A percentile compares a stretch with the other conserved stretches of the same genome.
phyloP scores from a whole-genome alignment of 441 rosid species.

The Brassica hybrid region DNA sequence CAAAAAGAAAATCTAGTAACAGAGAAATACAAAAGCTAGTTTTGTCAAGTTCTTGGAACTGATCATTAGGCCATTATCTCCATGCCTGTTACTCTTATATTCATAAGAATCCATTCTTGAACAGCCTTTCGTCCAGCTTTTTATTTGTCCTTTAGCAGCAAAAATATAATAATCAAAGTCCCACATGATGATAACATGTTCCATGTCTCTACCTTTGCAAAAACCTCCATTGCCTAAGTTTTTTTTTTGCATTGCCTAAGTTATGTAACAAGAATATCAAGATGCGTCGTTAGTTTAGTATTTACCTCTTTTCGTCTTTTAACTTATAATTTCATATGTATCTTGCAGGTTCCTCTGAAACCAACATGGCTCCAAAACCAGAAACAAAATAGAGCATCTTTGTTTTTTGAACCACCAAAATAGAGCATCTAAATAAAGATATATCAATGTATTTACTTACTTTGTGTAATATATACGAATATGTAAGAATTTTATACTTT shows the following conservation, averaged over 20 bases:
- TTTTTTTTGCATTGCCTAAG: not conserved
- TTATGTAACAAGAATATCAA: conserved; percentile 4
- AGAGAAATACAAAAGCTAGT: conserved; percentile 36
- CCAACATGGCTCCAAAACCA: conserved; percentile 22
- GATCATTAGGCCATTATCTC: conserved; percentile 42
- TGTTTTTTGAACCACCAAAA: not conserved
- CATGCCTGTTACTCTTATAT: conserved; percentile 36
- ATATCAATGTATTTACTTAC: conserved; percentile 24
- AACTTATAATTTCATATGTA: not conserved
- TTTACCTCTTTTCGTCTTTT: not conserved
- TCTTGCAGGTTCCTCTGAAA: conserved; percentile 36
- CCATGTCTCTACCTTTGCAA: conserved; percentile 28
- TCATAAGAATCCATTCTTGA: conserved; percentile 28
- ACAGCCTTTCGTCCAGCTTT: conserved; percentile 4
- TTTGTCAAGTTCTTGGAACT: conserved; percentile 45
- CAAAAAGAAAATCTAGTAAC: conserved; percentile 43
- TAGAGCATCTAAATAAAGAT: conserved; percentile 19
- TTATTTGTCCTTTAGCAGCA: conserved; percentile 26
- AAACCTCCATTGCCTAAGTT: conserved; percentile 2
- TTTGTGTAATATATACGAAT: conserved; percentile 17
- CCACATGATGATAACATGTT: conserved; percentile 35
- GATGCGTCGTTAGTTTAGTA: not conserved
- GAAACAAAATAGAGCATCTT: conserved; percentile 22
- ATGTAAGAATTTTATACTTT: conserved; percentile 29
- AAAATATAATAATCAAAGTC: conserved; percentile 24